Percentiles rank a stretch among this genome's conserved stretches.
Evolutionary conservation across 1,284 basidiomycete genomes (phyloP).

Genomic region (Sphagnurus paluster): DNA sequence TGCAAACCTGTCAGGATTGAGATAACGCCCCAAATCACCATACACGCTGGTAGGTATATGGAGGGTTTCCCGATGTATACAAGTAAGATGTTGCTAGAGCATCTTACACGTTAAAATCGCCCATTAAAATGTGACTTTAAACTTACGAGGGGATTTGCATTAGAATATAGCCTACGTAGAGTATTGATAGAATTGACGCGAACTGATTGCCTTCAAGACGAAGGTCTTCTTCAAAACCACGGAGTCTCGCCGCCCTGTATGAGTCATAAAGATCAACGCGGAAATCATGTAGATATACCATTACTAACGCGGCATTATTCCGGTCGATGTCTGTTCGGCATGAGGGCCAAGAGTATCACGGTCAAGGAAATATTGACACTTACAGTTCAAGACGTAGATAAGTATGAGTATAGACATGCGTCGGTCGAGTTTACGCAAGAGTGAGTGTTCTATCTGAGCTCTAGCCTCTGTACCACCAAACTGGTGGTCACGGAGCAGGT

Average conservation of each 20-base stretch:
- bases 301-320: slow-evolving; percentile 61
- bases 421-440: slow-evolving; percentile 49
- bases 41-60: slow-evolving; percentile 66
- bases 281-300: neutral
- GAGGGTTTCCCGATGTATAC: slow-evolving; percentile 71
- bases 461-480: slow-evolving; percentile 46
- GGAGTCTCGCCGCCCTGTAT: slow-evolving; percentile 44
- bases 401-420: slow-evolving; percentile 51
- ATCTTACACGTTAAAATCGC: too few relatives aligned
- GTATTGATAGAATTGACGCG: slow-evolving; percentile 68
- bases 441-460: slow-evolving; percentile 41
- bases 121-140: too few relatives aligned
- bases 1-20: slow-evolving; percentile 55
- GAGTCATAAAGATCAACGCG: neutral
- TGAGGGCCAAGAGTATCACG: slow-evolving; percentile 1
- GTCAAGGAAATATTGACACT: too few relatives aligned
- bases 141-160: slow-evolving; percentile 74
- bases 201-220: slow-evolving; percentile 56
- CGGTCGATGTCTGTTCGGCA: slow-evolving; percentile 52
- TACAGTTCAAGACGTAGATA: slow-evolving; percentile 58
- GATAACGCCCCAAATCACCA: slow-evolving; percentile 69
- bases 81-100: slow-evolving; percentile 70
- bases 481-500: slow-evolving; percentile 34
- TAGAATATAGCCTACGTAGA: slow-evolving; percentile 76
- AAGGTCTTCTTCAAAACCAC: slow-evolving; percentile 66